phyloP scores from a whole-genome alignment of 2,329 filamentous ascomycete genomes.

The Aspergillus candidus region DNA sequence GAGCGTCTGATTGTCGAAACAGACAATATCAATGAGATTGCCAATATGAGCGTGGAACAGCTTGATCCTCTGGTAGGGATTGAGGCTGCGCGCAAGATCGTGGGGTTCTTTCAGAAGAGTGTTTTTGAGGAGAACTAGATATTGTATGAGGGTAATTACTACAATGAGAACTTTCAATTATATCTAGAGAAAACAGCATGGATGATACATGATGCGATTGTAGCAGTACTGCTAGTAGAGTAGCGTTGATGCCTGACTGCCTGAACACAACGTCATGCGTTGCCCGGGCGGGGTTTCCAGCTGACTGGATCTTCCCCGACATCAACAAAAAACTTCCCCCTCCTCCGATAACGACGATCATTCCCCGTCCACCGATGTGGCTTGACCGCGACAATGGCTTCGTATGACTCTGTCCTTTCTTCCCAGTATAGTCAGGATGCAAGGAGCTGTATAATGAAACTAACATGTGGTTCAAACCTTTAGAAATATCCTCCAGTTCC shows the following conservation, averaged over 20 bases:
- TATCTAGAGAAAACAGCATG: slow-evolving; percentile 4
- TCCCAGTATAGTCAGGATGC: background rate
- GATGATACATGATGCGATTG: background rate
- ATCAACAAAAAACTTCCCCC: slow-evolving; percentile 24
- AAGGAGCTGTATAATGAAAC: too few species aligned
- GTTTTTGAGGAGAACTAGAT: slow-evolving; percentile 43
- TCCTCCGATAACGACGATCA: slow-evolving; percentile 2
- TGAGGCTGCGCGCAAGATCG: slow-evolving; percentile 69
- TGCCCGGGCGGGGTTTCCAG: slow-evolving; percentile 22
- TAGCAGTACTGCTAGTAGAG: background rate
- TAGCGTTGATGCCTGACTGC: slow-evolving; percentile 10
- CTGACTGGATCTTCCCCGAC: slow-evolving; percentile 14
- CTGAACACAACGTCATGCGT: slow-evolving; percentile 29
- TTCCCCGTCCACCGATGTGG: slow-evolving; percentile 7
- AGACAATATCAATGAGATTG: slow-evolving; percentile 72
- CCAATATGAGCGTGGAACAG: slow-evolving; percentile 73
- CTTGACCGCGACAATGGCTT: slow-evolving; percentile 26
- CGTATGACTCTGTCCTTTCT: slow-evolving; percentile 16
- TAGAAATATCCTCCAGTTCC: slow-evolving; percentile 60
- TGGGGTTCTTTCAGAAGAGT: slow-evolving; percentile 69
- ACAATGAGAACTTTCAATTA: too few species aligned
- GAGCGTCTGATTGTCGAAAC: slow-evolving; percentile 65
- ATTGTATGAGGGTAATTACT: slow-evolving; percentile 4
- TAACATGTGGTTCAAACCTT: too few species aligned
- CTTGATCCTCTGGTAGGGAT: slow-evolving; percentile 69